Evolutionary conservation across 2,329 filamentous ascomycete species (phyloP).

Genomic region (Tothia fuscella): DNA sequence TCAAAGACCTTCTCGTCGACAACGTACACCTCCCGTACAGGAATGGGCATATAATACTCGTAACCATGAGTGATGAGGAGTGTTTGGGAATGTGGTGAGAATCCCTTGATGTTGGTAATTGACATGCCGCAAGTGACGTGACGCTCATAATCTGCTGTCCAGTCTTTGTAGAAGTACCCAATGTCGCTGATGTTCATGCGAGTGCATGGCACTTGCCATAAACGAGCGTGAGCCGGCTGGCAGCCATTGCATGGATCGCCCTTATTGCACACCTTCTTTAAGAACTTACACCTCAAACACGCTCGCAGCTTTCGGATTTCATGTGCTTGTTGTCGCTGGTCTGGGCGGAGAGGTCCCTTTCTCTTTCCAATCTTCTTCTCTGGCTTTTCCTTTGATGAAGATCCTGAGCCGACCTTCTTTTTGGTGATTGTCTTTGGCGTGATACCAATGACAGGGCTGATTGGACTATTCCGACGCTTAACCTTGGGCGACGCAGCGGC

Average conservation of each 20-base stretch:
- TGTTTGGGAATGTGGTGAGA: slow-evolving; percentile 48
- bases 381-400: slow-evolving; percentile 62
- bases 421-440: slow-evolving; percentile 78
- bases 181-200: slow-evolving; percentile 98
- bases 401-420: slow-evolving; percentile 46
- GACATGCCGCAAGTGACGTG: slow-evolving; percentile 80
- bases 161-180: slow-evolving; percentile 97
- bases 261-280: slow-evolving; percentile 99
- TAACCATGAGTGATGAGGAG: slow-evolving; percentile 96
- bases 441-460: slow-evolving; percentile 34
- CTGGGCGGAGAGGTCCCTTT: slow-evolving; percentile 78
- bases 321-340: slow-evolving; percentile 91
- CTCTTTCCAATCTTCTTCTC: slow-evolving; percentile 92
- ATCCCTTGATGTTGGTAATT: slow-evolving; percentile 88
- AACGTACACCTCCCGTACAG: slow-evolving; percentile 86
- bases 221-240: slow-evolving; percentile 84
- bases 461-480: slow-evolving; percentile 62
- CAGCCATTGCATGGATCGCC: slow-evolving; percentile 92
- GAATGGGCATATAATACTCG: slow-evolving; percentile 82
- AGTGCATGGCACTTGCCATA: slow-evolving; percentile 97
- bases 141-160: slow-evolving; percentile 92
- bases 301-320: slow-evolving; percentile 93
- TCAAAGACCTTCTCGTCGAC: slow-evolving; percentile 86
- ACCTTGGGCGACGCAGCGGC: slow-evolving; percentile 44
- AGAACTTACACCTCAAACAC: slow-evolving; percentile 91